A percentile compares a stretch with the other conserved stretches of the same genome.
Conservation (phyloP, 768 basidiomycete genomes). For the Xerocomellus amylosporus region DNA sequence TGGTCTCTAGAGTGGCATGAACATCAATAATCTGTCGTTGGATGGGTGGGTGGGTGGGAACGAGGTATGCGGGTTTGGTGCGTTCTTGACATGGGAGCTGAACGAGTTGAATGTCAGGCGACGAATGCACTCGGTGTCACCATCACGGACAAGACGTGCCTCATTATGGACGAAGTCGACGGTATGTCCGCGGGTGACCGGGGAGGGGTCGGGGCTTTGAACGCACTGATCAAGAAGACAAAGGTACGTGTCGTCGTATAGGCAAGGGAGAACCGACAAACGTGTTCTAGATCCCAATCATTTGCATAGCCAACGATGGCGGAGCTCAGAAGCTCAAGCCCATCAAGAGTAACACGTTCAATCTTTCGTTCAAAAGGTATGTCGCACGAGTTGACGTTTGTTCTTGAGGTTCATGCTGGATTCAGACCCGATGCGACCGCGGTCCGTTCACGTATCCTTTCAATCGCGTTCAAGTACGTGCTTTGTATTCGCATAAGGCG, state of each 20-base stretch:
- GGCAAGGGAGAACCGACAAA: background rate
- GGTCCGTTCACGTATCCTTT: constrained; percentile 84
- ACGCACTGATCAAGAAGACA: constrained; percentile 88
- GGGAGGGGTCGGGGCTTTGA: constrained; percentile 93
- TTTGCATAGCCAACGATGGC: constrained; percentile 94
- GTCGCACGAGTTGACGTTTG: constrained; percentile 13
- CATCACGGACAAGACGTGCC: constrained; percentile 76
- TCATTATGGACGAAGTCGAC: constrained; percentile 99
- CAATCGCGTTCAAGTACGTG: constrained; percentile 84
- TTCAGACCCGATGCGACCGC: constrained; percentile 70
- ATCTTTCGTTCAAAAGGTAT: constrained; percentile 75
- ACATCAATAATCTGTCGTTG: constrained; percentile 83
- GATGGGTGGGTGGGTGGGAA: constrained; percentile 78
- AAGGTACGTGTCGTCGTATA: constrained; percentile 47
- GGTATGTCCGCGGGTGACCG: constrained; percentile 98
- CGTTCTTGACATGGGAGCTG: background rate
- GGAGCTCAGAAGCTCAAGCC: constrained; percentile 91
- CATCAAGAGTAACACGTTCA: constrained; percentile 65
- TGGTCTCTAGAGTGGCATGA: constrained; percentile 69
- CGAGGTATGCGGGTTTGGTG: constrained; percentile 43
- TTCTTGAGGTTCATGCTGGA: background rate
- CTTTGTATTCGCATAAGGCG: background rate
- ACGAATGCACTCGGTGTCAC: constrained; percentile 68
- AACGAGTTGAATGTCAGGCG: constrained; percentile 31
- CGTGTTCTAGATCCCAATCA: constrained; percentile 77